phyloP scores from a whole-genome alignment of 2,329 filamentous ascomycete species.

The Penicillium digitatum region DNA sequence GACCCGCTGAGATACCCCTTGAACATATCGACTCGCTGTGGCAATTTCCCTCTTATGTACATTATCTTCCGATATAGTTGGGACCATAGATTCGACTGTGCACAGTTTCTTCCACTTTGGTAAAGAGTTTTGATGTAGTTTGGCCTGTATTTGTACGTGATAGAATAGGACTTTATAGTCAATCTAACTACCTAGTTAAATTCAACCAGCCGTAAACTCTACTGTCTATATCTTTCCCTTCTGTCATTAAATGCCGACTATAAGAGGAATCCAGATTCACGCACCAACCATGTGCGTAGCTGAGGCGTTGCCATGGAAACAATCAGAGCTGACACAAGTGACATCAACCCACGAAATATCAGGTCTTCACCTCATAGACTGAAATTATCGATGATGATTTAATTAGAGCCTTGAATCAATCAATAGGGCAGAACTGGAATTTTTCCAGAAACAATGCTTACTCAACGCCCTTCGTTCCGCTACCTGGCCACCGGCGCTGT shows the following conservation, averaged over 20 bases:
- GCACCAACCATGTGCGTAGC: not conserved
- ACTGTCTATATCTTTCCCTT: no score
- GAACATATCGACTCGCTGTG: constrained; percentile 33
- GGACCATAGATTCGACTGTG: constrained; percentile 27
- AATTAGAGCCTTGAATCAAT: not conserved
- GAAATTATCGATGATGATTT: not conserved
- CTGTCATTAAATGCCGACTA: not conserved
- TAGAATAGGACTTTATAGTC: not conserved
- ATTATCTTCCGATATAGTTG: constrained; percentile 33
- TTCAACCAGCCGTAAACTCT: not conserved
- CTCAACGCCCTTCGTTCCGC: constrained; percentile 26
- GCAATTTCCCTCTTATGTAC: constrained; percentile 32
- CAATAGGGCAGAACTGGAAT: not conserved
- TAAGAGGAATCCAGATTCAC: not conserved
- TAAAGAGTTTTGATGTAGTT: not conserved
- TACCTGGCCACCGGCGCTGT: constrained; percentile 28
- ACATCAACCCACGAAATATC: not conserved
- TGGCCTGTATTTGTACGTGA: not conserved
- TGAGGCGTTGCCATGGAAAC: constrained; percentile 28
- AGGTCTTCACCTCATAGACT: not conserved
- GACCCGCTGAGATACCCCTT: constrained; percentile 39
- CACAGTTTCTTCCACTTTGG: constrained; percentile 9
- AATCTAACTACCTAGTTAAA: not conserved
- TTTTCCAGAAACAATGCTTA: constrained; percentile 16
- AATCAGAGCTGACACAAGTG: constrained; percentile 8